phyloP scores from a whole-genome alignment of 1,284 basidiomycete species.

The Volvariella volvacea region DNA sequence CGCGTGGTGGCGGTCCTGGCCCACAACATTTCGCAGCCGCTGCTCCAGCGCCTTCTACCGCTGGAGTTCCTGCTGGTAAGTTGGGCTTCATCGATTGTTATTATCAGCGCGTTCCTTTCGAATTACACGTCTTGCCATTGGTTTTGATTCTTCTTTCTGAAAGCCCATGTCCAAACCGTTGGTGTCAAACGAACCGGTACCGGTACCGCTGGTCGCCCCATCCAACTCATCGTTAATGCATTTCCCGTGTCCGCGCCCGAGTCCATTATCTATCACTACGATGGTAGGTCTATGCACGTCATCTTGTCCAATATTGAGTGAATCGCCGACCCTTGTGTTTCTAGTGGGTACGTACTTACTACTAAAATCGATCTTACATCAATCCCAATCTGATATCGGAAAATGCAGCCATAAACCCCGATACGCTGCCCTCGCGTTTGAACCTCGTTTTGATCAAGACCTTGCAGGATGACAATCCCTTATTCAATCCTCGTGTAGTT shows the following conservation, averaged over 20 bases:
- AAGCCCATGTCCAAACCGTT: constrained; percentile 41
- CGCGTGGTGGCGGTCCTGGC: too few species aligned
- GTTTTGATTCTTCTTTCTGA: neutral
- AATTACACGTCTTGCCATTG: too few species aligned
- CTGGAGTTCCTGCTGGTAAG: too few species aligned
- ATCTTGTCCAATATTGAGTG: constrained; percentile 6
- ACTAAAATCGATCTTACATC: neutral
- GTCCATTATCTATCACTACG: constrained; percentile 60
- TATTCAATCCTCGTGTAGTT: constrained; percentile 56
- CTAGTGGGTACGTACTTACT: constrained; percentile 47
- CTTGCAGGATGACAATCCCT: constrained; percentile 42
- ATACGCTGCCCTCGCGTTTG: constrained; percentile 47
- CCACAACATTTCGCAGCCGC: too few species aligned
- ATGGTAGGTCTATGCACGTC: constrained; percentile 39
- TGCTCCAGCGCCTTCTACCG: too few species aligned
- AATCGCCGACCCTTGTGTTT: neutral
- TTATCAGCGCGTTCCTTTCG: too few species aligned
- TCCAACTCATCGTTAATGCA: constrained; percentile 56
- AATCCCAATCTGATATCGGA: neutral
- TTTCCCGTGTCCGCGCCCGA: constrained; percentile 50
- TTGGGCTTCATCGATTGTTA: too few species aligned
- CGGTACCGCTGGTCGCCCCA: constrained; percentile 44
- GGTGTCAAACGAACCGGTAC: constrained; percentile 61
- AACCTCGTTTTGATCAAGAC: constrained; percentile 57
- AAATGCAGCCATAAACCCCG: constrained; percentile 43